These are phyloP conservation scores for Cinchona pubescens DNA, from an alignment of 257 asterid species.

Conservation along the genomic window DNA sequence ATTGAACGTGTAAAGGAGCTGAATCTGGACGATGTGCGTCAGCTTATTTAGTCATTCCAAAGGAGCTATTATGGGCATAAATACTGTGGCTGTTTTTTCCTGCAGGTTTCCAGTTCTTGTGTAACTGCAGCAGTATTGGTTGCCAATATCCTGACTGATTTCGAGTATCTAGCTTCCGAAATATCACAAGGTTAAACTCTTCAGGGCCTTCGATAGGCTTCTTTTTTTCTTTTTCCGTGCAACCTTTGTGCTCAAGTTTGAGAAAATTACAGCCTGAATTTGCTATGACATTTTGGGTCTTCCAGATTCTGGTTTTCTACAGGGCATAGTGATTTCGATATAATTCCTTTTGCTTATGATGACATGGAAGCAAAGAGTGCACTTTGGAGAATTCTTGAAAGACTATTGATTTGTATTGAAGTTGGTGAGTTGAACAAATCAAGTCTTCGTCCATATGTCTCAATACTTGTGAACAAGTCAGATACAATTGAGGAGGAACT, in stretches of 20 bases:
- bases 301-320: conserved; percentile 61
- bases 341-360: conserved; percentile 63
- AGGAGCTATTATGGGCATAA: neutral
- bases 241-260: conserved; percentile 10
- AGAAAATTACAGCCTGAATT: conserved; percentile 5
- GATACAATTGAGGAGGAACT: conserved; percentile 70
- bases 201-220: conserved; percentile 9
- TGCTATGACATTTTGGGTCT: conserved; percentile 23
- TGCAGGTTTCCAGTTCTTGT: conserved; percentile 76
- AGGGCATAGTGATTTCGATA: conserved; percentile 69
- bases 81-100: conserved; percentile 11
- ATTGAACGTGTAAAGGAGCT: neutral
- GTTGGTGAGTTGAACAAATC: conserved; percentile 46
- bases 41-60: neutral
- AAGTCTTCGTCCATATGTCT: conserved; percentile 42
- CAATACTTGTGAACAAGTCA: conserved; percentile 51
- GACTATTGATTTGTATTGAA: conserved; percentile 42
- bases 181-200: conserved; percentile 51
- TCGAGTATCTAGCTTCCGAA: conserved; percentile 49
- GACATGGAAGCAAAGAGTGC: conserved; percentile 70
- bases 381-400: conserved; percentile 70
- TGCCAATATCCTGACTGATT: conserved; percentile 72
- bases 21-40: neutral
- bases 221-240: neutral
- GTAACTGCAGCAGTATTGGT: conserved; percentile 71